Conservation (phyloP, 2,329 filamentous ascomycete genomes). For the Blastomyces parvus region DNA sequence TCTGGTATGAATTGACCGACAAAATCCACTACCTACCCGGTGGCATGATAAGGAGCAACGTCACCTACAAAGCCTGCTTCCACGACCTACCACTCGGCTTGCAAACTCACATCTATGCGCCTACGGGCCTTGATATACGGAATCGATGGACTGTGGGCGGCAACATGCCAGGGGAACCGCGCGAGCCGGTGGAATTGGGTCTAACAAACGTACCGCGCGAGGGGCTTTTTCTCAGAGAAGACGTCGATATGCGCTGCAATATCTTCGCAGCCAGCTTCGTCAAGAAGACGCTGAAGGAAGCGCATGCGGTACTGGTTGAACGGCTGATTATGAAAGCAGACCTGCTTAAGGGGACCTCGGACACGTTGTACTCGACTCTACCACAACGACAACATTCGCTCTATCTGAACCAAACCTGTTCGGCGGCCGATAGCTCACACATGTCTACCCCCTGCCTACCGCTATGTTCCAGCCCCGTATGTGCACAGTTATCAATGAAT, state of each 20-base stretch:
- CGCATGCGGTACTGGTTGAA: slow-evolving; percentile 61
- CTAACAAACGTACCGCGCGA: slow-evolving; percentile 50
- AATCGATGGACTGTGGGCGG: slow-evolving; percentile 70
- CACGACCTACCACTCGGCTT: slow-evolving; percentile 62
- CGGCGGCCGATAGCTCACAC: neutral
- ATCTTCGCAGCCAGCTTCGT: slow-evolving; percentile 66
- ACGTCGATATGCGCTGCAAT: slow-evolving; percentile 75
- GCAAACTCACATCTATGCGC: slow-evolving; percentile 75
- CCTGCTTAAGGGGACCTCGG: slow-evolving; percentile 24
- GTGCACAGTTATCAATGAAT: neutral
- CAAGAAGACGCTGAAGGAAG: slow-evolving; percentile 70
- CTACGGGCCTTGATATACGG: slow-evolving; percentile 68
- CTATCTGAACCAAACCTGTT: neutral
- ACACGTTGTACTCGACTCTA: slow-evolving; percentile 6
- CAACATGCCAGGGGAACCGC: slow-evolving; percentile 58
- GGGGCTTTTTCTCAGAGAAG: slow-evolving; percentile 74
- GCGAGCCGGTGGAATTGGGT: slow-evolving; percentile 56
- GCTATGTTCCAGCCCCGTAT: neutral
- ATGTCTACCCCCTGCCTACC: neutral
- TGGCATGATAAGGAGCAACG: slow-evolving; percentile 52
- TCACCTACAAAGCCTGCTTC: slow-evolving; percentile 73
- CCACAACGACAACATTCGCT: neutral
- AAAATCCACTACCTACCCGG: slow-evolving; percentile 66
- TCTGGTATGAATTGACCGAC: slow-evolving; percentile 74
- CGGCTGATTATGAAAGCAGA: slow-evolving; percentile 48